Base-by-base conservation (phyloP, 441 rosid genomes). In the Isatis lusitanica region DNA sequence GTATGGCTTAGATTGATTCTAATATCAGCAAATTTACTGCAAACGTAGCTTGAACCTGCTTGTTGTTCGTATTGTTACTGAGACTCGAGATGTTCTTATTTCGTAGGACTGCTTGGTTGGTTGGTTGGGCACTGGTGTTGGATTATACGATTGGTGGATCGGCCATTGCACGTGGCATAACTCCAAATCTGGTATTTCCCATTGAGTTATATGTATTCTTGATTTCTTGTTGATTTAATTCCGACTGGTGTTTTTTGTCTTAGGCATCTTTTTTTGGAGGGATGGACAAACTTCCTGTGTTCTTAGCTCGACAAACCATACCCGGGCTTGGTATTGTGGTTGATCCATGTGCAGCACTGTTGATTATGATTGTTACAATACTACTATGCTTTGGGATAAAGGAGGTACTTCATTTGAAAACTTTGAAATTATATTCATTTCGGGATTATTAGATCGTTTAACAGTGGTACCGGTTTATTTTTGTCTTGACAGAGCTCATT, bases 91-190 rank as follows among this genome's bases (percentile, higher is more conserved):
- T 72, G 44, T n/a, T 61, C 28, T 62, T 67, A 8, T 17, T 17
- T 73, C 56, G 3, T 56, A 78, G 81, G 78, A 85, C 90, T 72
- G 98, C 99, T 48, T 95, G 99, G 99, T 79, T 95, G 81, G 83
- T 93, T 79, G 99, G 99, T 65, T 95, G 99, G 99, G 93, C 96
- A 48, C 71, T 95, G 43, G 81, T 93, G 67, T 84, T 95, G 77
- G 99, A 95, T 80, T 95, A 95, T 73, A 90, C 99, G 6, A 90
- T 95, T 47, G 96, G 99, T 71, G 99, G 99, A 47, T 82, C 99
- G 0, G 93, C 98, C 9, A 94, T 95, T 78, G 99, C 99, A 68
- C 96, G 99, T 46, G 98, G 99, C 79, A 90, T 93, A 78, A 83
- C 98, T 31, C 99, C 99, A 9, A 94, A 92, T 84, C 84, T 94